Base-by-base conservation (phyloP, 2,329 filamentous ascomycete species). In the Sclerotinia borealis region DNA sequence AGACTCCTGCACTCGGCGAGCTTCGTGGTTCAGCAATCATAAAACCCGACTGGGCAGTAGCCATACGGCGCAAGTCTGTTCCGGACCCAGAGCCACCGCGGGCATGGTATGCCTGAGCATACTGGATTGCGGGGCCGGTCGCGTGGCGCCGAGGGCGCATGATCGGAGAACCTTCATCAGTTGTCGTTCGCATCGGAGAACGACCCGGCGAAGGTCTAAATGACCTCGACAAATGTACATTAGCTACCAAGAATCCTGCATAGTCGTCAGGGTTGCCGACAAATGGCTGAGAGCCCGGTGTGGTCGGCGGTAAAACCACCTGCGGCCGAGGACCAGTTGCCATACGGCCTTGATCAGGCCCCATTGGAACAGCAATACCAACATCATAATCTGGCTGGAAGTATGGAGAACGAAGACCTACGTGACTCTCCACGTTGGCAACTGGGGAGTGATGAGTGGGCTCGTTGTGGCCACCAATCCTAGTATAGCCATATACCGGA, bases 141-240 rank as follows among this genome's bases (percentile, higher is more conserved):
- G 49, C 49, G 19, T 27, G 17, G 11, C 60, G 51, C 15, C 41
- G 51, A 29, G 41, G 34, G 11, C 51, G 51, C 34, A 63, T 58
- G 11, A 63, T 8, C 10, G 60, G 60, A 1, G 60, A 63, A 8
- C 60, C 60, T 58, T 62, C 29, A 2, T 56, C 43, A 2, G 60
- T 62, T 2, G 60, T 56, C 1, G 60, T 62, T 45, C 50, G 51
- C 22, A 48, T 39, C 0, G 60, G 41, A 2, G 50, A 62, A 13
- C 41, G 60, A 4, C 27, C 31, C 1, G 27, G 31, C 2, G 50
- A 27, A n/a, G 39, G 10, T 5, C 31, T 4, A 6, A 37, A 49
- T 0, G 25, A 39, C 0, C 39, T 37, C 5, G 41, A 39, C 3
- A 50, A 22, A 2, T 56, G 29, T 4, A 62, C 0, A 1, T 39